Evolutionary conservation across 106 monocot genomes (phyloP).

Genomic region (Hemerocallis citrina): DNA sequence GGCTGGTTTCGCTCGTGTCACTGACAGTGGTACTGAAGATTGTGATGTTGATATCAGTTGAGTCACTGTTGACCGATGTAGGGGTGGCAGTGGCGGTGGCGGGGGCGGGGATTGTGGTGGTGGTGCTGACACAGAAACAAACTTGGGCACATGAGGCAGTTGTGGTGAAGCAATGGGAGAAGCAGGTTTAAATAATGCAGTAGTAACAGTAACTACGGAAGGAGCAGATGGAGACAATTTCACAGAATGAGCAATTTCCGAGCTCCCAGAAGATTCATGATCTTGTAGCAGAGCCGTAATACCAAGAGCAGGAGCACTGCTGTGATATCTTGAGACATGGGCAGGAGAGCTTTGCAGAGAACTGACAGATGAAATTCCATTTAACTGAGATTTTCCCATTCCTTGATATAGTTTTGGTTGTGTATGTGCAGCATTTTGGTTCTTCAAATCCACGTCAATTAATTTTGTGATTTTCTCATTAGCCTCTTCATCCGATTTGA

Average conservation of each 20-base stretch:
- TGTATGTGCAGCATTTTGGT: slow-evolving; percentile 12
- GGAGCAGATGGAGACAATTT: slow-evolving; percentile 10
- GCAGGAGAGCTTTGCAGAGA: slow-evolving; percentile 22
- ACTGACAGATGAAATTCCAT: slow-evolving; percentile 19
- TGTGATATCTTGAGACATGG: slow-evolving; percentile 43
- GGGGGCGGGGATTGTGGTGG: background rate
- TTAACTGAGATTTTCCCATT: slow-evolving; percentile 26
- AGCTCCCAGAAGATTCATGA: slow-evolving; percentile 21
- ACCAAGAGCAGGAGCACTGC: slow-evolving; percentile 54
- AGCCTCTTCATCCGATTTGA: slow-evolving; percentile 12
- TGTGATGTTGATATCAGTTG: background rate
- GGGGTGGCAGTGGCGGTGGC: slow-evolving; percentile 9
- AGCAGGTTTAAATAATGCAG: slow-evolving; percentile 1
- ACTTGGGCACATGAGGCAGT: background rate
- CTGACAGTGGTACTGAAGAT: background rate
- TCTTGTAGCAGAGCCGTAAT: slow-evolving; percentile 56
- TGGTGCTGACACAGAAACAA: slow-evolving; percentile 4
- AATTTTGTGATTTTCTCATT: background rate
- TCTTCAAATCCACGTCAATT: slow-evolving; percentile 15
- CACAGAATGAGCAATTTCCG: slow-evolving; percentile 21
- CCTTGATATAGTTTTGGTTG: slow-evolving; percentile 16
- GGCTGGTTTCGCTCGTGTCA: background rate
- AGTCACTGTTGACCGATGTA: no score
- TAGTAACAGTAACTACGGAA: slow-evolving; percentile 1
- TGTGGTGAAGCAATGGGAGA: background rate